Evolutionary conservation across 129 eudicot species (phyloP), one percentile per base, ranked within the genome.

Genomic region (Helianthus annuus): DNA sequence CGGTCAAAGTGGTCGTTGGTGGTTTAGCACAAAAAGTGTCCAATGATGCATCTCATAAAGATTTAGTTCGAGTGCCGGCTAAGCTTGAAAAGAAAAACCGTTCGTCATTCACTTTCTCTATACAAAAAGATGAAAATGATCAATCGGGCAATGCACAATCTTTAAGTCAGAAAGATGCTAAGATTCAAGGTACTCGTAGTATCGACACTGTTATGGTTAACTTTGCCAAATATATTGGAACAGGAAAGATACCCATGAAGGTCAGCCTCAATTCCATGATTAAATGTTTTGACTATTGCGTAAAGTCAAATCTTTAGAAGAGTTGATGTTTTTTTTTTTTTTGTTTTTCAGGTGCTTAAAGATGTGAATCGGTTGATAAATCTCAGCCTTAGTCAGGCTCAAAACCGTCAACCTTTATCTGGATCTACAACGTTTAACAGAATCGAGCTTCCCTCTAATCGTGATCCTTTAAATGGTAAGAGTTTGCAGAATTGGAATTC

Each of bases 341-440:
- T 70, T 53, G 38, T 79, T 48, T 84, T 79, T 48, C 87, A 95
- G 99, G 93, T 84, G 74, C 85, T 87, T 55, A 84, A 83, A 84
- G 96, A 90, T 76, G 79, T 94, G 24, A 78, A 82, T 66, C 85
- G 86, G 69, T 70, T 90, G 66, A 61, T 90, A 77, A 88, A 73
- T 74, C 82, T 84, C 51, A 78, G 96, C 45, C 78, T 86, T 34
- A 81, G 66, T 76, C 97, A 83, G 76, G 81, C 85, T 67, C 86
- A 82, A 73, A 81, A 79, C 77, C 85, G 85, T 56, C 91, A 88
- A 76, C 86, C 91, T 14, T 83, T 95, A 34, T 88, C 97, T 66
- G 97, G 96, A 71, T 84, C 97, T 39, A 95, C 99, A 53, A 90
- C 94, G 67, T 95, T 95, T 68, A 88, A 76, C 68, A 93, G 99